These are phyloP conservation scores for Leucocoprinus leucothites DNA, from an alignment of 768 basidiomycete species.

Conservation along the genomic window DNA sequence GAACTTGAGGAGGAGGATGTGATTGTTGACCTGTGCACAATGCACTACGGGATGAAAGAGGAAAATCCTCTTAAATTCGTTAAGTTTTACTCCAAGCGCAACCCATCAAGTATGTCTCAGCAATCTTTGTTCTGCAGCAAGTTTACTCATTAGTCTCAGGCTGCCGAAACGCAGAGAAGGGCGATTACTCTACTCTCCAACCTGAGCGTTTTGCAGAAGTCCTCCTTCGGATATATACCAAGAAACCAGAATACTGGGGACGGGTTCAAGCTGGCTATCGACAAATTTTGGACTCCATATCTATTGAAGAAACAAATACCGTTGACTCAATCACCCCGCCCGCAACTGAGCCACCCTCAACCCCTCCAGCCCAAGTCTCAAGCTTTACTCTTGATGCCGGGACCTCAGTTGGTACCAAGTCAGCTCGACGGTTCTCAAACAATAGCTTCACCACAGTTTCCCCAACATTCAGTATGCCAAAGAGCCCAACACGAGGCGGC, in stretches of 20 bases:
- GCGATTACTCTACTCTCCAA: conserved; percentile 63
- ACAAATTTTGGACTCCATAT: conserved; percentile 24
- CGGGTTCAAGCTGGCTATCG: conserved; percentile 71
- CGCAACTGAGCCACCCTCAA: conserved; percentile 32
- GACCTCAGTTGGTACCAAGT: conserved; percentile 1
- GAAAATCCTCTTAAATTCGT: conserved; percentile 66
- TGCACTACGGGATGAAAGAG: conserved; percentile 79
- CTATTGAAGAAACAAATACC: neutral
- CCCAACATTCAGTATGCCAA: conserved; percentile 13
- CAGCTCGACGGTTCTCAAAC: conserved; percentile 27
- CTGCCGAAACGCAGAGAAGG: conserved; percentile 40
- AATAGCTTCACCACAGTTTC: conserved; percentile 50
- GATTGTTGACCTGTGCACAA: conserved; percentile 56
- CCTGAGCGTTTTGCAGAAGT: conserved; percentile 68
- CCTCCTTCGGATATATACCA: conserved; percentile 67
- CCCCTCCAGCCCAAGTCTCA: conserved; percentile 29
- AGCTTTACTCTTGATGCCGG: conserved; percentile 25
- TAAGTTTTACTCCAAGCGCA: conserved; percentile 70
- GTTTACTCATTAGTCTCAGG: conserved; percentile 26
- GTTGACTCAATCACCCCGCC: conserved; percentile 27
- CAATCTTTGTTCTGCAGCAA: neutral
- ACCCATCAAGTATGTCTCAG: conserved; percentile 46
- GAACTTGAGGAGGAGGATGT: conserved; percentile 46
- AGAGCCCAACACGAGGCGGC: conserved; percentile 2
- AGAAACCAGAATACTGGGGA: conserved; percentile 52